Base-by-base conservation (phyloP, 129 eudicot species). In the Tanacetum coccineum region DNA sequence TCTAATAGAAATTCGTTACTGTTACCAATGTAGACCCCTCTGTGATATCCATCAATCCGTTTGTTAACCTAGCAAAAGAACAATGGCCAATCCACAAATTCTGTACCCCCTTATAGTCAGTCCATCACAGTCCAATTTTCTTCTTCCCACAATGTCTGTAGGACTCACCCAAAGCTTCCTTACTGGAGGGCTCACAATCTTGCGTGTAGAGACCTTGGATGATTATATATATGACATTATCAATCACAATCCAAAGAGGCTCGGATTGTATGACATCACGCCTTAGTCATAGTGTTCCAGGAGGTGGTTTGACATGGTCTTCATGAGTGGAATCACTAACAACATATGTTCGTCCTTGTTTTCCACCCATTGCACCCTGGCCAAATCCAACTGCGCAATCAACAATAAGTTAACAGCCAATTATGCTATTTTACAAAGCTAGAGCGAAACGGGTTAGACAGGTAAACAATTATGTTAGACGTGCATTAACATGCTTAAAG, bases 61-160 rank as follows among this genome's bases (percentile, higher is more conserved):
- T 95, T 3, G 89, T 81, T 64, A 96, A 92, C 70, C 83, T 84
- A 14, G 96, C 87, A 46, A 92, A 73, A 46, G 88, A 72, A 70
- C 98, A 92, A 76, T 92, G 98, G 67, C 88, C 98, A 56, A 92
- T 76, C 98, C 98, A 92, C 21, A 92, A 64, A 76, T 92, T 84
- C 61, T 82, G 79, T 1, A 89, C 81, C 74, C 85, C 83, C 57
- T 62, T 83, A 88, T 80, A 5, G 98, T 77, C 46, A 92, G 82
- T 40, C 87, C 98, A 72, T 92, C 98, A 71, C 98, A 95, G 51
- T 92, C 98, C 5, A 96, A 78, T 72, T 71, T 85, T 32, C 95
- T 84, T 66, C 98, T 75, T 5, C 21, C 66, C 65, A 91, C 98
- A 54, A 82, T 78, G 22, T 92, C 91, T 5, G 96, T 85, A n/a